Evolutionary conservation across 495 filamentous ascomycete species (phyloP).

Genomic region (Penicillium coffeae): DNA sequence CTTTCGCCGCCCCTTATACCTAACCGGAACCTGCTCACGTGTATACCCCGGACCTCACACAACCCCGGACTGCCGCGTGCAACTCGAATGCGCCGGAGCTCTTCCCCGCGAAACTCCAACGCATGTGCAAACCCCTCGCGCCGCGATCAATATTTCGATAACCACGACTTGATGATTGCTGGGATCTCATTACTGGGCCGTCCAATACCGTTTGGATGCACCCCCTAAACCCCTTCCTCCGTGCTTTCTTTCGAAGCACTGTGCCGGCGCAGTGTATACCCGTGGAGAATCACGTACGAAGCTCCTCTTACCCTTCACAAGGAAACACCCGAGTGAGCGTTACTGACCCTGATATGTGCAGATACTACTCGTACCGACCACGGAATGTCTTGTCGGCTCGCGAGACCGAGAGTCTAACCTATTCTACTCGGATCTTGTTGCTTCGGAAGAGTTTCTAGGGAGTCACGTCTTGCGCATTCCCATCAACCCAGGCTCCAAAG

Average conservation of each 20-base stretch:
- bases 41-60: neutral
- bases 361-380: constrained; percentile 91
- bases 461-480: constrained; percentile 94
- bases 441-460: constrained; percentile 88
- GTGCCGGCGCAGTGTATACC: constrained; percentile 91
- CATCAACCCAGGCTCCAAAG: constrained; percentile 44
- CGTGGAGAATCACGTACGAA: constrained; percentile 76
- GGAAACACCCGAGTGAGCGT: too few species aligned
- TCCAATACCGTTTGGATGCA: constrained; percentile 79
- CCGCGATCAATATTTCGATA: constrained; percentile 18
- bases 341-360: constrained; percentile 25
- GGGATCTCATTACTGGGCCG: constrained; percentile 35
- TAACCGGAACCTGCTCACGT: neutral
- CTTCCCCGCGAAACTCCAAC: constrained; percentile 34
- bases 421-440: constrained; percentile 73
- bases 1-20: neutral
- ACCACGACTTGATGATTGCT: constrained; percentile 44
- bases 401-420: constrained; percentile 84
- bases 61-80: constrained; percentile 21
- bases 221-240: constrained; percentile 97
- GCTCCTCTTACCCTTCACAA: constrained; percentile 7
- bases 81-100: constrained; percentile 36
- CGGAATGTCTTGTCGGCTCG: constrained; percentile 81
- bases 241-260: constrained; percentile 96
- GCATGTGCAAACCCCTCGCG: constrained; percentile 14